A percentile compares a stretch with the other conserved stretches of the same genome.
These are phyloP conservation scores for Paxillus involutus DNA, from an alignment of 768 basidiomycete genomes.

Conservation along the genomic window DNA sequence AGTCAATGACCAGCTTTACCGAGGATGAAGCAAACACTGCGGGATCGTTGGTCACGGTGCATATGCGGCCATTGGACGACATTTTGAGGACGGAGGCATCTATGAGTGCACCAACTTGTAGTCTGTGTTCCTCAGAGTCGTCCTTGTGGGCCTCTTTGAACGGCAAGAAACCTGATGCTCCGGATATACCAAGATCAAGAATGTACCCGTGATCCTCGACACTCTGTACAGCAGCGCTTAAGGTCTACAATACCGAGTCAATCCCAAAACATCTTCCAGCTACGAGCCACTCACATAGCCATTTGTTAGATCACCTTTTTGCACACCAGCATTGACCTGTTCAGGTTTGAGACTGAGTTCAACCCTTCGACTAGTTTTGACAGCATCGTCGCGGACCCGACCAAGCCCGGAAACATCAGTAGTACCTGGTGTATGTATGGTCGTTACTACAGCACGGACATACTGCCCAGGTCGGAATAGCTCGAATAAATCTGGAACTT, in stretches of 20 bases:
- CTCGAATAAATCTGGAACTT: constrained; percentile 67
- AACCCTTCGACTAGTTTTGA: constrained; percentile 70
- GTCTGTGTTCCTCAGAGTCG: constrained; percentile 26
- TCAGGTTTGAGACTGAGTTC: constrained; percentile 85
- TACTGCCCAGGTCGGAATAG: constrained; percentile 88
- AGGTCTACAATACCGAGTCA: constrained; percentile 45
- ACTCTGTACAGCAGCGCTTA: constrained; percentile 77
- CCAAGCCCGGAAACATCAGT: constrained; percentile 56
- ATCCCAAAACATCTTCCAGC: background rate
- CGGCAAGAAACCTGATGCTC: constrained; percentile 81
- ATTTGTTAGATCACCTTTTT: constrained; percentile 69
- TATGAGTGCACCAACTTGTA: constrained; percentile 68
- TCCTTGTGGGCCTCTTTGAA: constrained; percentile 65
- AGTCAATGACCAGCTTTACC: constrained; percentile 40
- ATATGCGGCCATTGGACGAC: constrained; percentile 77
- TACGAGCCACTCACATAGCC: constrained; percentile 63
- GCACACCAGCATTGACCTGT: constrained; percentile 79
- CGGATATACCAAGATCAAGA: constrained; percentile 78
- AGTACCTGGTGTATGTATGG: constrained; percentile 65
- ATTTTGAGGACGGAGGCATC: constrained; percentile 65
- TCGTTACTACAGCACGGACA: constrained; percentile 73
- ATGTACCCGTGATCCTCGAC: constrained; percentile 95
- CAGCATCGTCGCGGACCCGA: constrained; percentile 65
- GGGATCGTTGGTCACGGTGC: constrained; percentile 62
- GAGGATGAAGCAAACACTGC: constrained; percentile 48